Percentiles rank a stretch among this genome's conserved stretches.
Conservation (phyloP, 2,329 filamentous ascomycete genomes). For the Monilinia fructicola region DNA sequence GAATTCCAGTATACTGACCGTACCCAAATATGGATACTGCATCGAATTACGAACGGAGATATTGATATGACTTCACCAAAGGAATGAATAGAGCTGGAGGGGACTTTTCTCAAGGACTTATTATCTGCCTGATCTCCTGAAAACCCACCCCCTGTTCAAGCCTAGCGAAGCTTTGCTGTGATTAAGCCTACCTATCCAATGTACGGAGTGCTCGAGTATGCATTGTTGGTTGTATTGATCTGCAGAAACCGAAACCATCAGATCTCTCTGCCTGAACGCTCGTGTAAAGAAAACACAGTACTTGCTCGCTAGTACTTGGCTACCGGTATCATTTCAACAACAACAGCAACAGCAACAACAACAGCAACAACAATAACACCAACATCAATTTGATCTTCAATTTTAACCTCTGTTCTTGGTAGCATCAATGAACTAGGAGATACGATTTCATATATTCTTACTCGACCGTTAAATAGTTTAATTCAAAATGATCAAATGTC, state of each 20-base stretch:
- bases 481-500: neutral
- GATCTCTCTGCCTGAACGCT: neutral
- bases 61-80: neutral
- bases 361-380: neutral
- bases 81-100: too few relatives aligned
- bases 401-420: neutral
- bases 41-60: neutral
- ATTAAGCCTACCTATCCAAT: neutral
- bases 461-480: neutral
- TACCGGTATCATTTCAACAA: too few relatives aligned
- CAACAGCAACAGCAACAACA: neutral
- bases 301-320: neutral
- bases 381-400: neutral
- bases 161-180: neutral
- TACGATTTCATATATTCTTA: neutral
- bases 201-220: too few relatives aligned
- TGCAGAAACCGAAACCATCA: conserved; percentile 8
- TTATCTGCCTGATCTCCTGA: conserved; percentile 9
- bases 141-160: neutral
- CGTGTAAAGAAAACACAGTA: too few relatives aligned
- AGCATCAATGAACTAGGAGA: neutral
- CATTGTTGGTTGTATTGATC: neutral
- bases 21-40: neutral
- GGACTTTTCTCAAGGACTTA: neutral
- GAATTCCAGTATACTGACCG: neutral